Conservation (phyloP, 1,284 basidiomycete species). For the Ustilago sp. region DNA sequence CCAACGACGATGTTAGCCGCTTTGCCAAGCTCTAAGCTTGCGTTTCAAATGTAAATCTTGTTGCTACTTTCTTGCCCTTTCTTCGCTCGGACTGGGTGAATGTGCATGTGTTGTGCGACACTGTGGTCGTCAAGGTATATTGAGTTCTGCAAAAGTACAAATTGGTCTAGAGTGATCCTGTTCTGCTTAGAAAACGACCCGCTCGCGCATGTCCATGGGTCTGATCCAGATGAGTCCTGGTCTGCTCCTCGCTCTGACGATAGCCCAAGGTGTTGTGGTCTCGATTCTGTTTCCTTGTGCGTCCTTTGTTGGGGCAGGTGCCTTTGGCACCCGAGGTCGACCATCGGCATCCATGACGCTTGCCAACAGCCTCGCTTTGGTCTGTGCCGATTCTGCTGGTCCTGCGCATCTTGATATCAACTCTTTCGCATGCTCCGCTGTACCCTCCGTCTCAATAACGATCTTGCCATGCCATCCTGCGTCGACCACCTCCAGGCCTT, state of each 20-base stretch:
- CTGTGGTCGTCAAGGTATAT: neutral
- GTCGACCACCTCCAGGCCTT: slow-evolving; percentile 53
- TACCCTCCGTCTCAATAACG: slow-evolving; percentile 66
- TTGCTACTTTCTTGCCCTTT: neutral
- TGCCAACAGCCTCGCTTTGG: slow-evolving; percentile 53
- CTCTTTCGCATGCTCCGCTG: slow-evolving; percentile 64
- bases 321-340: slow-evolving; percentile 19
- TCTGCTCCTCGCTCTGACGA: slow-evolving; percentile 56
- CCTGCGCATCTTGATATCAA: slow-evolving; percentile 59
- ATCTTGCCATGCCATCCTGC: slow-evolving; percentile 58
- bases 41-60: neutral
- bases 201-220: slow-evolving; percentile 51
- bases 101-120: neutral
- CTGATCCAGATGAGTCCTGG: slow-evolving; percentile 64
- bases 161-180: neutral
- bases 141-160: slow-evolving; percentile 1
- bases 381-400: slow-evolving; percentile 47
- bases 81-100: neutral
- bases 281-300: slow-evolving; percentile 37
- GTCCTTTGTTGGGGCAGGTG: slow-evolving; percentile 29
- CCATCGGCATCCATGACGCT: slow-evolving; percentile 53
- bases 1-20: slow-evolving; percentile 28
- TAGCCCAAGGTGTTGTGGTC: slow-evolving; percentile 54
- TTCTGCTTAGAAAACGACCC: slow-evolving; percentile 35
- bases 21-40: slow-evolving; percentile 32